phyloP scores from a whole-genome alignment of 2,329 filamentous ascomycete genomes.

The Colletotrichum endophyticum region DNA sequence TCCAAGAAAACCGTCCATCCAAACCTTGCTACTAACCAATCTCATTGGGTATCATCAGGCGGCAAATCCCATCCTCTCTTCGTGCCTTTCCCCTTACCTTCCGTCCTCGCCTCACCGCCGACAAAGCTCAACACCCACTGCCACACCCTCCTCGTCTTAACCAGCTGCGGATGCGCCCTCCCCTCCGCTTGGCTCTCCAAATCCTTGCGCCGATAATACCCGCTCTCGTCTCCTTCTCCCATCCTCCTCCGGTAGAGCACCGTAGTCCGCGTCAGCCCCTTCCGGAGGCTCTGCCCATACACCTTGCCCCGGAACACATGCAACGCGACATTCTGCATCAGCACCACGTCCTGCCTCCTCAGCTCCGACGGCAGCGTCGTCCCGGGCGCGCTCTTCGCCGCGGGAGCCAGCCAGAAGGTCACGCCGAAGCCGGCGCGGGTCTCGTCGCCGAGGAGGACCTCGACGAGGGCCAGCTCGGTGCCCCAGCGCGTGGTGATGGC shows the following conservation, averaged over 20 bases:
- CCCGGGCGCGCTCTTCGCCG: constrained; percentile 13
- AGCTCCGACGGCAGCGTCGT: constrained; percentile 41
- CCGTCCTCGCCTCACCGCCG: constrained; percentile 30
- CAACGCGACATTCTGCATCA: constrained; percentile 81
- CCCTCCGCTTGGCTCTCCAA: constrained; percentile 37
- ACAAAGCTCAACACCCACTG: constrained; percentile 81
- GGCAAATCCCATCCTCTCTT: constrained; percentile 39
- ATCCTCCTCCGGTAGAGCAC: constrained; percentile 65
- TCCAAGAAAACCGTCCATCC: neutral
- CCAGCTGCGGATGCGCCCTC: constrained; percentile 53
- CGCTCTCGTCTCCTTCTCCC: constrained; percentile 56
- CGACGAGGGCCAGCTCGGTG: constrained; percentile 68
- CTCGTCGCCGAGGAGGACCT: constrained; percentile 84
- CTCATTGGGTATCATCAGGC: constrained; percentile 44
- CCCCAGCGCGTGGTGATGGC: constrained; percentile 72
- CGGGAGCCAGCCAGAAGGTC: constrained; percentile 76
- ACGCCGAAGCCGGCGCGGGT: constrained; percentile 81
- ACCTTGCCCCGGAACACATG: constrained; percentile 77
- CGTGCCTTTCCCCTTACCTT: constrained; percentile 17
- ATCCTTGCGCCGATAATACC: constrained; percentile 60
- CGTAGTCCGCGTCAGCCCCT: constrained; percentile 71
- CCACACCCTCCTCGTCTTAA: constrained; percentile 70
- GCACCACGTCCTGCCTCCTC: constrained; percentile 75
- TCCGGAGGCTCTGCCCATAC: constrained; percentile 82
- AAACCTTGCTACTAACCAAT: neutral